phyloP scores from a whole-genome alignment of 2,329 filamentous ascomycete genomes.

The Paecilomyces fulvus region DNA sequence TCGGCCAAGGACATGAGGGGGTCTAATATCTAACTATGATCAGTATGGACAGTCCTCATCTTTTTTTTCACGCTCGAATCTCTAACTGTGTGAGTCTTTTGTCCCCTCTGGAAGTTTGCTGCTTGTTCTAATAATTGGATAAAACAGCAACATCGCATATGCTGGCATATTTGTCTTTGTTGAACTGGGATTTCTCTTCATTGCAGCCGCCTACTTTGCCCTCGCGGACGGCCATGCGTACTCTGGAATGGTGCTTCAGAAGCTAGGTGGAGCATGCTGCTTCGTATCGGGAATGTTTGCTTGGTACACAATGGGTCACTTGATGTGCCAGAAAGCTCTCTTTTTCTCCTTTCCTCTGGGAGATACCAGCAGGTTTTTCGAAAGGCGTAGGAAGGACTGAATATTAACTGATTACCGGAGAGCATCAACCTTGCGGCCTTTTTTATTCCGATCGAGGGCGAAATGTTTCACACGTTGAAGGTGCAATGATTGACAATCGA shows the following conservation, averaged over 20 bases:
- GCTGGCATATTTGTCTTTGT: constrained; percentile 42
- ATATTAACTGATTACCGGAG: neutral
- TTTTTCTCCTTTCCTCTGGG: constrained; percentile 33
- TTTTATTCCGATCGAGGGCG: neutral
- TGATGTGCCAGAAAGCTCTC: constrained; percentile 34
- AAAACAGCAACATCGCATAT: constrained; percentile 37
- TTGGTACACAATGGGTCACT: constrained; percentile 38
- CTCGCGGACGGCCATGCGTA: constrained; percentile 34
- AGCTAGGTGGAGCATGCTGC: constrained; percentile 39
- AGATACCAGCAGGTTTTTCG: constrained; percentile 35
- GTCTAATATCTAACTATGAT: neutral
- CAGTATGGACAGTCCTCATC: constrained; percentile 40
- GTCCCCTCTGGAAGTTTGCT: neutral
- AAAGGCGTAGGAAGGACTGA: constrained; percentile 15
- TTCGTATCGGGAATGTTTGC: constrained; percentile 40
- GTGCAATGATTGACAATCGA: neutral
- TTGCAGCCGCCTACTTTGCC: constrained; percentile 40
- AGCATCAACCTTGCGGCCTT: neutral
- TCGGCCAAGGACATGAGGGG: neutral
- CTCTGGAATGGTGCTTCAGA: constrained; percentile 31
- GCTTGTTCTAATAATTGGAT: neutral
- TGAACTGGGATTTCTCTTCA: constrained; percentile 36
- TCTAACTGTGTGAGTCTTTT: constrained; percentile 22
- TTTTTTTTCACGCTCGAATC: constrained; percentile 40
- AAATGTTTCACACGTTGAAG: neutral